These are phyloP conservation scores for Brassica hybrid DNA, from an alignment of 441 rosid species.

Conservation along the genomic window DNA sequence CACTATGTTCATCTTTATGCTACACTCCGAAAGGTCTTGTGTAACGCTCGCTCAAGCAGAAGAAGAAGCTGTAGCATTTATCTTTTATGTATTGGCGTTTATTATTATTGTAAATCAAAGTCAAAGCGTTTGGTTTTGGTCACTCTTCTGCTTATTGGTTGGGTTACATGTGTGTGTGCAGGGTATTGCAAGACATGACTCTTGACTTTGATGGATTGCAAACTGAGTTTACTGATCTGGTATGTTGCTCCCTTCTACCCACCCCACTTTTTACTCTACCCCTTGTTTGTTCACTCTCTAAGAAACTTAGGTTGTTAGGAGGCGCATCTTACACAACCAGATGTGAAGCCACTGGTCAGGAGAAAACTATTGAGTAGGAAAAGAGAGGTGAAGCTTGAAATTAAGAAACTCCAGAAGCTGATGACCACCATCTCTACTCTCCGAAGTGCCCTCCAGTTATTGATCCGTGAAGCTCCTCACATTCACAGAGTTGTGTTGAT, in stretches of 20 bases:
- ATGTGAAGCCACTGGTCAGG: constrained; percentile 53
- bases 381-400: constrained; percentile 74
- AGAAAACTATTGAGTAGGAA: constrained; percentile 61
- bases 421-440: constrained; percentile 57
- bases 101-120: no score
- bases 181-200: constrained; percentile 76
- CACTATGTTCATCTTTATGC: not conserved
- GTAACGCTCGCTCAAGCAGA: not conserved
- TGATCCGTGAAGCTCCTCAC: constrained; percentile 53
- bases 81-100: no score
- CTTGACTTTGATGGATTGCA: constrained; percentile 61
- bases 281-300: constrained; percentile 25
- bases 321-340: constrained; percentile 48
- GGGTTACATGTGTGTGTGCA: constrained; percentile 39
- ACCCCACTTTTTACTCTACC: not conserved
- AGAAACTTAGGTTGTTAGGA: constrained; percentile 57
- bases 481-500: constrained; percentile 63
- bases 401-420: constrained; percentile 72
- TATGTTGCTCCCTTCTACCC: constrained; percentile 45
- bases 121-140: no score
- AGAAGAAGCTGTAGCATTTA: no score
- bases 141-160: not conserved
- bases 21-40: not conserved
- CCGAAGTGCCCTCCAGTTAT: constrained; percentile 56
- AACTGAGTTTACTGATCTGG: constrained; percentile 64